A percentile compares a stretch with the other conserved stretches of the same genome.
These are phyloP conservation scores for Brassica carinata DNA, from an alignment of 345 rosid genomes.

Conservation along the genomic window DNA sequence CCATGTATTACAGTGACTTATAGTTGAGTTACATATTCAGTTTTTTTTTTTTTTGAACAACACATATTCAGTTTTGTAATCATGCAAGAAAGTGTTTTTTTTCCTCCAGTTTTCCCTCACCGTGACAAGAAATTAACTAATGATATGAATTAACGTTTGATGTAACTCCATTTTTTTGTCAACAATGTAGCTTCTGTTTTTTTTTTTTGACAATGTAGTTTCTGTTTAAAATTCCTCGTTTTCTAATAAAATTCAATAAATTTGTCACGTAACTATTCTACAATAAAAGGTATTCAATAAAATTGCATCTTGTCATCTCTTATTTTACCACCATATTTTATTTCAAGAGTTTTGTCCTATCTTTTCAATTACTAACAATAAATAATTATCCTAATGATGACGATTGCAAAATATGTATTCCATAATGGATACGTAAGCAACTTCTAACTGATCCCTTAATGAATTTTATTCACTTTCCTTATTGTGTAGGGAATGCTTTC, in stretches of 20 bases:
- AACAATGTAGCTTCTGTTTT: not conserved
- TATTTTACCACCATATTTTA: not conserved
- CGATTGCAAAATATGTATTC: not conserved
- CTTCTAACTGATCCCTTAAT: not conserved
- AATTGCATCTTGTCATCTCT: not conserved
- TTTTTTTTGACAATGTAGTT: not conserved
- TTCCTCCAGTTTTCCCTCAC: not conserved
- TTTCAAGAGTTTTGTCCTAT: not conserved
- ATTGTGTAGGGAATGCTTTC: constrained; percentile 47
- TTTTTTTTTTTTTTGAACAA: not conserved
- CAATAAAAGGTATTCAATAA: not conserved
- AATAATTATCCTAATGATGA: not conserved
- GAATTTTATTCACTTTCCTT: not conserved
- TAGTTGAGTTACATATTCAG: not conserved
- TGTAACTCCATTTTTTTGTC: not conserved
- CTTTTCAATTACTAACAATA: not conserved
- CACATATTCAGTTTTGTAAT: not conserved
- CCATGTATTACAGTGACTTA: not conserved
- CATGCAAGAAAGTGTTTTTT: not conserved
- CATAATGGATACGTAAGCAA: not conserved
- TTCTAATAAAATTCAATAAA: not conserved
- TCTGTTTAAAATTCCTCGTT: not conserved
- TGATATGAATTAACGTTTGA: not conserved
- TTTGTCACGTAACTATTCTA: not conserved
- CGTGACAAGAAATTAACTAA: not conserved